phyloP scores from a whole-genome alignment of 768 basidiomycete genomes.

The Chalciporus sphaerocephalus region DNA sequence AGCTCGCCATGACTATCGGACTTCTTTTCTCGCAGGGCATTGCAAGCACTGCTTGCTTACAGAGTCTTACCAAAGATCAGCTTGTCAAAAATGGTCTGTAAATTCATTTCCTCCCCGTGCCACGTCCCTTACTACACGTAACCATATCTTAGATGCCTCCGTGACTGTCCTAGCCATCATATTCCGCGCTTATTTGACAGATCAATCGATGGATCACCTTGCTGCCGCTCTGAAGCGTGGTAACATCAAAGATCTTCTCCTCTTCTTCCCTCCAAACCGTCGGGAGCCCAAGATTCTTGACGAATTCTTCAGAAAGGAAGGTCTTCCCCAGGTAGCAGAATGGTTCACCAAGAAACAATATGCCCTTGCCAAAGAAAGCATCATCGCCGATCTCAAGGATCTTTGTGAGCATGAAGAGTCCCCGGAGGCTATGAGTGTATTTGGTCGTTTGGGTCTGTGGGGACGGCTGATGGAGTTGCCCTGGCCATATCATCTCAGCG shows the following conservation, averaged over 20 bases:
- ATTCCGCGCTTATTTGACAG: constrained; percentile 75
- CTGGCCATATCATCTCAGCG: constrained; percentile 62
- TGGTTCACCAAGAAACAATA: constrained; percentile 94
- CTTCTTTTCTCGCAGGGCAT: constrained; percentile 83
- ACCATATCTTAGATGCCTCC: constrained; percentile 57
- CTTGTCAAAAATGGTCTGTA: constrained; percentile 84
- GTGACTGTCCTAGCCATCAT: constrained; percentile 70
- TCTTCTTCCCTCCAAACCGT: constrained; percentile 85
- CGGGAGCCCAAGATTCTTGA: constrained; percentile 72
- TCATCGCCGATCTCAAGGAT: constrained; percentile 65
- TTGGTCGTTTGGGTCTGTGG: not conserved
- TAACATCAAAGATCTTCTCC: constrained; percentile 77
- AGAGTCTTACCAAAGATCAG: constrained; percentile 86
- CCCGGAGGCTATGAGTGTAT: constrained; percentile 55
- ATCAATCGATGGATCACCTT: constrained; percentile 89
- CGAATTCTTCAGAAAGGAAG: constrained; percentile 80
- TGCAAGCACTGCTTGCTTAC: constrained; percentile 70
- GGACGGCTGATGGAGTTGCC: constrained; percentile 9
- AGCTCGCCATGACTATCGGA: constrained; percentile 77
- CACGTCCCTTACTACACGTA: constrained; percentile 3
- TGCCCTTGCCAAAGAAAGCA: constrained; percentile 72
- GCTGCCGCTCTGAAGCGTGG: constrained; percentile 76
- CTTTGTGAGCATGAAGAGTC: constrained; percentile 67
- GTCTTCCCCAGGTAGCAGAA: constrained; percentile 76
- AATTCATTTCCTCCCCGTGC: constrained; percentile 7